Percentiles rank a stretch among this genome's conserved stretches.
These are phyloP conservation scores for Boletus speciosus DNA, from an alignment of 768 basidiomycete genomes.

Conservation along the genomic window DNA sequence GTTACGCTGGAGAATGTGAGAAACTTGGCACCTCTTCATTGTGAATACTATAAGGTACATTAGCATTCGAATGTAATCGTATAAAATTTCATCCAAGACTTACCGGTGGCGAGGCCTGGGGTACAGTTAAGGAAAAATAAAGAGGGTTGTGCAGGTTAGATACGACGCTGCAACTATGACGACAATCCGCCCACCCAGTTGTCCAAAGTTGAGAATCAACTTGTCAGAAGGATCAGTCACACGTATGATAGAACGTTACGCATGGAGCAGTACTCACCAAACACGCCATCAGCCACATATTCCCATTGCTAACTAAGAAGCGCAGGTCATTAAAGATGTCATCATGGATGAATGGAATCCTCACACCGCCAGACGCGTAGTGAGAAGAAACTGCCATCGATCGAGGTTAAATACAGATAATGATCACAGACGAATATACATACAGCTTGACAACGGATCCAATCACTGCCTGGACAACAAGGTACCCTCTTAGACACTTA, in stretches of 20 bases:
- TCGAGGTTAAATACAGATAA: not conserved
- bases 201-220: constrained; percentile 46
- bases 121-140: constrained; percentile 2
- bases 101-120: constrained; percentile 40
- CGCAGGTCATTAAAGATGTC: not conserved
- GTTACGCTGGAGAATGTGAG: not conserved
- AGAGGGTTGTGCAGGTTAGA: not conserved
- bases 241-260: not conserved
- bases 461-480: constrained; percentile 42
- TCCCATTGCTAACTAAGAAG: constrained; percentile 52
- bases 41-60: constrained; percentile 38
- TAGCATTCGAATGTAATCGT: not conserved
- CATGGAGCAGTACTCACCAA: constrained; percentile 38
- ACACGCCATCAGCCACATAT: constrained; percentile 40
- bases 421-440: constrained; percentile 14
- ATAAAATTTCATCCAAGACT: constrained; percentile 5
- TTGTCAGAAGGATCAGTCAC: constrained; percentile 20
- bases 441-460: constrained; percentile 57
- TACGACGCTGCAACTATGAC: not conserved
- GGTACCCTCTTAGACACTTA: constrained; percentile 1
- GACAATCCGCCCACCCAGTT: constrained; percentile 41
- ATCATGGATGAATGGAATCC: constrained; percentile 13
- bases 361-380: constrained; percentile 64
- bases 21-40: constrained; percentile 37
- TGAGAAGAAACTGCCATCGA: constrained; percentile 44